Evolutionary conservation across 2,329 filamentous ascomycete species (phyloP).

Genomic region (Colletotrichum sp.): DNA sequence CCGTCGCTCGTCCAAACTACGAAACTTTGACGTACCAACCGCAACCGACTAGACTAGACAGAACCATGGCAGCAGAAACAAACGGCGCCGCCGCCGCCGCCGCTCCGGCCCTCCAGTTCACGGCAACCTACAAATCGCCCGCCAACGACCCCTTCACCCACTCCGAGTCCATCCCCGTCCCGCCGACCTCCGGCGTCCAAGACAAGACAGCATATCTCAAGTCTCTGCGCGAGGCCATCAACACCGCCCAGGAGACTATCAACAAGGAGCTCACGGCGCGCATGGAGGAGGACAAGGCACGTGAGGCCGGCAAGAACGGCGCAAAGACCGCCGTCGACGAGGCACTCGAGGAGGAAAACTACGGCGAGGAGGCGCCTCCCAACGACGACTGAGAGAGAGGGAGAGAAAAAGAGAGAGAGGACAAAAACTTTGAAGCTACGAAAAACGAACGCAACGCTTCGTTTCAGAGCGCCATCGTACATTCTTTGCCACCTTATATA

Average conservation of each 20-base stretch:
- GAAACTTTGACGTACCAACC: neutral
- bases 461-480: slow-evolving; percentile 4
- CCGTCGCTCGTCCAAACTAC: neutral
- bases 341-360: slow-evolving; percentile 73
- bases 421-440: neutral
- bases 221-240: slow-evolving; percentile 60
- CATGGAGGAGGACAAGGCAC: slow-evolving; percentile 74
- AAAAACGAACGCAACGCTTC: neutral
- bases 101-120: slow-evolving; percentile 33
- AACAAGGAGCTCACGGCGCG: slow-evolving; percentile 74
- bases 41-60: neutral
- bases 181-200: slow-evolving; percentile 37
- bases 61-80: neutral
- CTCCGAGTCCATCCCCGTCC: slow-evolving; percentile 38
- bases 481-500: slow-evolving; percentile 20
- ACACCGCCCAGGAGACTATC: slow-evolving; percentile 65
- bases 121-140: slow-evolving; percentile 59
- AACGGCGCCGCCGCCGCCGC: neutral
- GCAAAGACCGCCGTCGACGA: slow-evolving; percentile 46
- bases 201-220: slow-evolving; percentile 65
- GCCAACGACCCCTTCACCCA: slow-evolving; percentile 51
- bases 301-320: slow-evolving; percentile 37
- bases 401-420: neutral
- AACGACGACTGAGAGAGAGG: slow-evolving; percentile 56
- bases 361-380: slow-evolving; percentile 80